Conservation (phyloP, 2,329 filamentous ascomycete species). For the Ascochyta pisi region DNA sequence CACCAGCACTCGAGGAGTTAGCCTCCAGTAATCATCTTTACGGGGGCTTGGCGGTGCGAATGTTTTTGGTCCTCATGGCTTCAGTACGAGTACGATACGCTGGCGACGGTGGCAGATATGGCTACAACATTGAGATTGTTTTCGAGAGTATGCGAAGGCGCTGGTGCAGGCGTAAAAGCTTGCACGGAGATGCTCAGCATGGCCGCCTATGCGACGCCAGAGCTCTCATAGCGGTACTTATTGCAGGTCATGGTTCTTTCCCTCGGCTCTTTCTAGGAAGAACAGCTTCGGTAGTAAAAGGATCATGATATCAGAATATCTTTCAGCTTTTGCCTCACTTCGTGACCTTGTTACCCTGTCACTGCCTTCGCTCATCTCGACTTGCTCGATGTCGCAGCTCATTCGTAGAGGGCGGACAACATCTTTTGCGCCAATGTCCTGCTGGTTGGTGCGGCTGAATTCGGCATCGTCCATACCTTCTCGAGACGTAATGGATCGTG, state of each 20-base stretch:
- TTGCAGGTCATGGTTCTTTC: constrained; percentile 32
- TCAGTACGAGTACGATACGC: constrained; percentile 36
- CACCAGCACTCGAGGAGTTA: constrained; percentile 38
- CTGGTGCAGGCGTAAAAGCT: constrained; percentile 38
- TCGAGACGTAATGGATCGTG: not conserved
- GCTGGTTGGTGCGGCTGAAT: not conserved
- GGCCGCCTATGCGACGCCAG: constrained; percentile 42
- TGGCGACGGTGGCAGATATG: constrained; percentile 25
- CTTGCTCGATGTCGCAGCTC: not conserved
- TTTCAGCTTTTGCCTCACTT: not conserved
- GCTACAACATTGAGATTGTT: constrained; percentile 36
- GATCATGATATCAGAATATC: constrained; percentile 37
- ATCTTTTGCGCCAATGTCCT: not conserved
- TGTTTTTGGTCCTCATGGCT: constrained; percentile 29
- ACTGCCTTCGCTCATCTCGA: not conserved
- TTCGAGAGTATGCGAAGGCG: constrained; percentile 17
- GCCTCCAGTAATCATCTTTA: constrained; percentile 40
- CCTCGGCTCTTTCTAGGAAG: constrained; percentile 20
- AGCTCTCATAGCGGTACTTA: constrained; percentile 32
- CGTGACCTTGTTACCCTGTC: not conserved
- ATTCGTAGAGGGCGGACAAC: not conserved
- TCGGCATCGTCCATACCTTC: not conserved
- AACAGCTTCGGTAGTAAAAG: constrained; percentile 39
- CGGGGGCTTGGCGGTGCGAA: constrained; percentile 27
- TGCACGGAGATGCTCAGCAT: constrained; percentile 35